Percentiles rank a stretch among this genome's conserved stretches.
phyloP scores from a whole-genome alignment of 139 green algal species.

The Chlamydomonas urium region DNA sequence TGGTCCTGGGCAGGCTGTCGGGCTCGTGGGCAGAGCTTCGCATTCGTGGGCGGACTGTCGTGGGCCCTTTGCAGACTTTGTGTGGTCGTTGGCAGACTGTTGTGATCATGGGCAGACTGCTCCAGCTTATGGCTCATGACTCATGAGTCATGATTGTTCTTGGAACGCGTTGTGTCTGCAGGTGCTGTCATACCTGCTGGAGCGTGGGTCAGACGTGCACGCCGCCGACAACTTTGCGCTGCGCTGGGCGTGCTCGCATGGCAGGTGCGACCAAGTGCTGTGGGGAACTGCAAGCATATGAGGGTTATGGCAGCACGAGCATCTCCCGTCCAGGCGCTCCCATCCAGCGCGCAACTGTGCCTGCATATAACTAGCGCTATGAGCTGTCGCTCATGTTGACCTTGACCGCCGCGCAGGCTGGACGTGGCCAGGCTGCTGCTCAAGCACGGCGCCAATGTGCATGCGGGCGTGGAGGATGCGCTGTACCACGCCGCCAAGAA shows the following conservation, averaged over 20 bases:
- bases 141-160: no score
- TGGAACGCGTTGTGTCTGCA: no score
- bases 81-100: no score
- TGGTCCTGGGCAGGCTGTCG: no score
- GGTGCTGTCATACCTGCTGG: neutral
- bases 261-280: neutral
- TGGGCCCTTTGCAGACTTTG: no score
- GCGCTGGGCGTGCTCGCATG: slow-evolving; percentile 1
- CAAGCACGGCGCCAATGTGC: neutral
- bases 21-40: no score
- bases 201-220: neutral
- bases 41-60: no score
- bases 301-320: neutral
- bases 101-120: no score
- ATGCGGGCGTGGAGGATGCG: neutral
- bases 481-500: slow-evolving; percentile 8
- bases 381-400: neutral
- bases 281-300: neutral
- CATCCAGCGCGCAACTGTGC: neutral
- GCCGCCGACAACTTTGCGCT: slow-evolving; percentile 10
- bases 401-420: neutral
- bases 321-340: no score
- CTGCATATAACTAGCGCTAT: neutral
- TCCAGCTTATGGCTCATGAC: no score
- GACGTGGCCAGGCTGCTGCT: neutral